Evolutionary conservation across 2,329 filamentous ascomycete species (phyloP).

Genomic region (Sordariomycetes sp.): DNA sequence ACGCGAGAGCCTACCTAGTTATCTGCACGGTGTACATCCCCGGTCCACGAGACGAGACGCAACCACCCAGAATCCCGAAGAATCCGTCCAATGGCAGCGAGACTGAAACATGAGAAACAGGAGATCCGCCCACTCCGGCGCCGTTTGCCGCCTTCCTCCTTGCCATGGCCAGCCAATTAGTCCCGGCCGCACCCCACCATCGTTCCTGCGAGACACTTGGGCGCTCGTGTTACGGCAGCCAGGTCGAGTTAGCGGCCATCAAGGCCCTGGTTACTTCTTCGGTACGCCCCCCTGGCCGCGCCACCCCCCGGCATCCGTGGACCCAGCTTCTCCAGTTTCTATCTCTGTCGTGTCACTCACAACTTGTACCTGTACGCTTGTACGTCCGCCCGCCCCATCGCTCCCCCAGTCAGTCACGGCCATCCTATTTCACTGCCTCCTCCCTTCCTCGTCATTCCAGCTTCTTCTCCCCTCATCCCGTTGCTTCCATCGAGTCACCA

Average conservation of each 20-base stretch:
- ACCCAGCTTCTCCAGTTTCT: conserved; percentile 5
- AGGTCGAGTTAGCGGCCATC: neutral
- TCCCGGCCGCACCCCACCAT: neutral
- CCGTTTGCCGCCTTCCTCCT: conserved; percentile 2
- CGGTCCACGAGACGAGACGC: neutral
- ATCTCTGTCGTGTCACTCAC: neutral
- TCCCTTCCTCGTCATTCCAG: conserved; percentile 4
- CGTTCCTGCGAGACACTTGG: neutral
- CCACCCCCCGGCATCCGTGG: neutral
- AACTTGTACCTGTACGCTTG: neutral
- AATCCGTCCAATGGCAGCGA: conserved; percentile 1
- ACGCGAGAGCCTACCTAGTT: neutral
- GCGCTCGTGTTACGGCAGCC: neutral
- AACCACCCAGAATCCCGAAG: neutral
- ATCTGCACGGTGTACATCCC: neutral
- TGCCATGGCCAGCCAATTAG: conserved; percentile 1
- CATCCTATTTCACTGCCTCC: neutral
- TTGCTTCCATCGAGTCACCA: conserved; percentile 4
- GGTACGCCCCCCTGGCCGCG: neutral
- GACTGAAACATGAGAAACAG: conserved; percentile 2
- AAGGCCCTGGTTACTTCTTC: neutral
- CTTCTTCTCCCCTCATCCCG: conserved; percentile 1
- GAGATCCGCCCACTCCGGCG: conserved; percentile 3
- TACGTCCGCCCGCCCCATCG: neutral
- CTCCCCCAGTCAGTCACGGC: neutral